Percentiles rank a stretch among this genome's conserved stretches.
Evolutionary conservation across 495 filamentous ascomycete genomes (phyloP).

Genomic region (Penicillium angulare): DNA sequence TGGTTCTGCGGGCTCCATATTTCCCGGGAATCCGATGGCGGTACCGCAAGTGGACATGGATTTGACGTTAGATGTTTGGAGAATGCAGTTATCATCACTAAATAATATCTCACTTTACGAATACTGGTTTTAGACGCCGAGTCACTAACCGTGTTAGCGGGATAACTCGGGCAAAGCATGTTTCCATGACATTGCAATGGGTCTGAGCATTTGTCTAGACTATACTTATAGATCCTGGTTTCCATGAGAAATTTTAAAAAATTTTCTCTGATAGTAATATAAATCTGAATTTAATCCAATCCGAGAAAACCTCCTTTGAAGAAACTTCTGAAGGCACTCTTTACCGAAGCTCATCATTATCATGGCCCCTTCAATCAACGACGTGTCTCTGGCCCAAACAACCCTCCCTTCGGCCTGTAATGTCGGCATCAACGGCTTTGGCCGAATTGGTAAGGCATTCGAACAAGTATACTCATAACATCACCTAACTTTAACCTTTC

Average conservation of each 20-base stretch:
- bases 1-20: constrained; percentile 9
- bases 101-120: background rate
- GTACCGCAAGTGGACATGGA: constrained; percentile 10
- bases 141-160: constrained; percentile 15
- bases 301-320: background rate
- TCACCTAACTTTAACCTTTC: background rate
- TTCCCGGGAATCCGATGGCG: constrained; percentile 19
- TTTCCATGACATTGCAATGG: background rate
- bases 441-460: constrained; percentile 28
- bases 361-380: constrained; percentile 33
- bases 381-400: constrained; percentile 13
- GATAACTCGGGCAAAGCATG: constrained; percentile 11
- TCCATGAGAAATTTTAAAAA: too few relatives aligned
- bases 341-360: background rate
- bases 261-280: background rate
- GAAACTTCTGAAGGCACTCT: background rate
- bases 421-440: constrained; percentile 37
- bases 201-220: background rate
- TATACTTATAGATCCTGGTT: constrained; percentile 23
- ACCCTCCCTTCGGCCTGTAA: constrained; percentile 17
- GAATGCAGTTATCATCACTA: background rate
- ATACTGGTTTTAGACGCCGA: constrained; percentile 18
- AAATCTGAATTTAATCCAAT: background rate
- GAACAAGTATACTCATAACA: background rate
- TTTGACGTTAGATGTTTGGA: background rate